These are phyloP conservation scores for Auxenochlorella protothecoides DNA, from an alignment of 139 green algal species.

Conservation along the genomic window DNA sequence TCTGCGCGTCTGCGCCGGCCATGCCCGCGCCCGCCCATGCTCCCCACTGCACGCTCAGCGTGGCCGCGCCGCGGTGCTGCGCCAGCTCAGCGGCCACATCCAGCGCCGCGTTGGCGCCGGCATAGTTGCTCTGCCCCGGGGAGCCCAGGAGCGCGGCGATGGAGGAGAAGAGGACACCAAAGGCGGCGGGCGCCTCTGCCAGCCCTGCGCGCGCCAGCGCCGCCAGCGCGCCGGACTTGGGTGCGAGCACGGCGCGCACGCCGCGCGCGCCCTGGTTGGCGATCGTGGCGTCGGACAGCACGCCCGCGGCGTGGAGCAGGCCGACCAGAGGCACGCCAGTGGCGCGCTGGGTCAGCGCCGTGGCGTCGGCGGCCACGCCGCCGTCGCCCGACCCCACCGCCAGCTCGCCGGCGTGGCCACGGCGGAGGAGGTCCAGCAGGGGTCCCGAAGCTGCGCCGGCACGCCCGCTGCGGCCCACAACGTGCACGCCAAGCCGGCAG, in stretches of 20 bases:
- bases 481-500: constrained; percentile 9
- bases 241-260: constrained; percentile 30
- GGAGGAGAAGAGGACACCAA: constrained; percentile 56
- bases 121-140: constrained; percentile 73
- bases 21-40: constrained; percentile 78
- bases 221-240: constrained; percentile 32
- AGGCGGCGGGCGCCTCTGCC: constrained; percentile 15
- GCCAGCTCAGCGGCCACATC: constrained; percentile 22
- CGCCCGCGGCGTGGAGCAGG: constrained; percentile 60
- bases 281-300: constrained; percentile 62
- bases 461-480: constrained; percentile 33
- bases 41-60: constrained; percentile 68
- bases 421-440: not conserved
- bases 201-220: constrained; percentile 5
- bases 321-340: constrained; percentile 16
- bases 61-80: constrained; percentile 6
- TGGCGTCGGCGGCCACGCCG: not conserved
- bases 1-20: constrained; percentile 41
- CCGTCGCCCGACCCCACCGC: constrained; percentile 5
- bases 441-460: constrained; percentile 9
- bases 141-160: constrained; percentile 67
- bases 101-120: constrained; percentile 60
- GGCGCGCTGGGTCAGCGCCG: not conserved
- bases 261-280: constrained; percentile 30
- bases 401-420: not conserved